Evolutionary conservation across 106 monocot species (phyloP).

Genomic region (Acorus gramineus): DNA sequence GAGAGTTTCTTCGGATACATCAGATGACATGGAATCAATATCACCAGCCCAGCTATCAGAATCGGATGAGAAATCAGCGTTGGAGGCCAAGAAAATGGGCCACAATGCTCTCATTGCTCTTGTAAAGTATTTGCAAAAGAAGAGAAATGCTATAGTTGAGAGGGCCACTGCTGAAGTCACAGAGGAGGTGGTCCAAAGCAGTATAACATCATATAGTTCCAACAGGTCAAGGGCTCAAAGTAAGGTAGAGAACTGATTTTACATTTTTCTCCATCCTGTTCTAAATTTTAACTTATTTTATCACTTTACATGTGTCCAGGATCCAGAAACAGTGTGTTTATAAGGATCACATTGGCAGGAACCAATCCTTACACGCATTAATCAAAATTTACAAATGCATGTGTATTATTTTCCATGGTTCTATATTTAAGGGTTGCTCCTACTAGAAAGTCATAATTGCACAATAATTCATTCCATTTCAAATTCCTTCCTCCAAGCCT

Average conservation of each 20-base stretch:
- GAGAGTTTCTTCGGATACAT: constrained; percentile 67
- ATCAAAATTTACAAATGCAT: too few relatives aligned
- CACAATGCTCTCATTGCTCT: constrained; percentile 78
- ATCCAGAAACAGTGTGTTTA: too few relatives aligned
- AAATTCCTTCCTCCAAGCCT: too few relatives aligned
- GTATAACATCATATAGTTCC: constrained; percentile 30
- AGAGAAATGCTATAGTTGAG: constrained; percentile 71
- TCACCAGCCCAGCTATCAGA: constrained; percentile 34
- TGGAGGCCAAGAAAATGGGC: constrained; percentile 69
- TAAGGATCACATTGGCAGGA: too few relatives aligned
- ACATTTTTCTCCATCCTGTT: too few relatives aligned
- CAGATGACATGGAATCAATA: constrained; percentile 66
- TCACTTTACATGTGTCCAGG: too few relatives aligned
- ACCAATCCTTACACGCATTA: too few relatives aligned
- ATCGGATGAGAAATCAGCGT: constrained; percentile 53
- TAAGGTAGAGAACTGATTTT: constrained; percentile 36
- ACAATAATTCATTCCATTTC: too few relatives aligned
- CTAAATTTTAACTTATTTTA: too few relatives aligned
- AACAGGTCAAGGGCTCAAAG: constrained; percentile 41
- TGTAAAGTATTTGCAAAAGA: constrained; percentile 87
- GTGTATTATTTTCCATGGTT: too few relatives aligned
- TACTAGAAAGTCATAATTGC: too few relatives aligned
- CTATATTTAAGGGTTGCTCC: too few relatives aligned
- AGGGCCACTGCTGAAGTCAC: constrained; percentile 91
- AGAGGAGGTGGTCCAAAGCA: constrained; percentile 78